Evolutionary conservation across 176 grass and related monocot genomes (phyloP).

Genomic region (Elymus sibiricus): DNA sequence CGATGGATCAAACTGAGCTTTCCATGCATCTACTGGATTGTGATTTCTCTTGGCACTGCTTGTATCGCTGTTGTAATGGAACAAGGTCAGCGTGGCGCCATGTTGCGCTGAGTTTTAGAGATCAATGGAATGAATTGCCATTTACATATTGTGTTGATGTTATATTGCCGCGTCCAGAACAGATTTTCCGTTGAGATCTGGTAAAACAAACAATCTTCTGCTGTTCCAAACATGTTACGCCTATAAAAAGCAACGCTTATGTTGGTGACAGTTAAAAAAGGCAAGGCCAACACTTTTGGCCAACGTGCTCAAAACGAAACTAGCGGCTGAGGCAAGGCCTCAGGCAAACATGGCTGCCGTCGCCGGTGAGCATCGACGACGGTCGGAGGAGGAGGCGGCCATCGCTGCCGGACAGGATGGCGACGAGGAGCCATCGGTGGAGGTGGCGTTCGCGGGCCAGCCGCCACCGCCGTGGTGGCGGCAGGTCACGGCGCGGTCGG

Average conservation of each 20-base stretch:
- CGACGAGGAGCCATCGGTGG: slow-evolving; percentile 31
- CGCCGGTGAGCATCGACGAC: not conserved
- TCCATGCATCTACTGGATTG: not conserved
- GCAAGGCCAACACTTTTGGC: not conserved
- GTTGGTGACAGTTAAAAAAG: not conserved
- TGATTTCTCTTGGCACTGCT: slow-evolving; percentile 18
- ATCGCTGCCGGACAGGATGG: not conserved
- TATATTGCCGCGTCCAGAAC: not conserved
- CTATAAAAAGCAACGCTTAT: slow-evolving; percentile 27
- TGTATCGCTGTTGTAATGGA: slow-evolving; percentile 42
- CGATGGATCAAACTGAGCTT: slow-evolving; percentile 14
- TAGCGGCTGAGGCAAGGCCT: not conserved
- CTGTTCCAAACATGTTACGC: not conserved
- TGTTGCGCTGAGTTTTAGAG: not conserved
- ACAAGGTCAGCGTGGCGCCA: slow-evolving; percentile 22
- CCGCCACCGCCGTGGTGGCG: slow-evolving; percentile 27
- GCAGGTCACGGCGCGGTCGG: slow-evolving; percentile 39
- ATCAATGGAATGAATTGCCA: not conserved
- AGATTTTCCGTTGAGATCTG: not conserved
- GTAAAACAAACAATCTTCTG: not conserved
- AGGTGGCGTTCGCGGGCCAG: slow-evolving; percentile 27
- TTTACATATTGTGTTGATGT: not conserved
- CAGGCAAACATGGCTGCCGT: not conserved
- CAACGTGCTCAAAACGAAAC: not conserved
- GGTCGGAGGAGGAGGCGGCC: not conserved